Evolutionary conservation across 768 basidiomycete genomes (phyloP), one percentile per base, ranked within the genome.

Genomic region (Piloderma croceum): DNA sequence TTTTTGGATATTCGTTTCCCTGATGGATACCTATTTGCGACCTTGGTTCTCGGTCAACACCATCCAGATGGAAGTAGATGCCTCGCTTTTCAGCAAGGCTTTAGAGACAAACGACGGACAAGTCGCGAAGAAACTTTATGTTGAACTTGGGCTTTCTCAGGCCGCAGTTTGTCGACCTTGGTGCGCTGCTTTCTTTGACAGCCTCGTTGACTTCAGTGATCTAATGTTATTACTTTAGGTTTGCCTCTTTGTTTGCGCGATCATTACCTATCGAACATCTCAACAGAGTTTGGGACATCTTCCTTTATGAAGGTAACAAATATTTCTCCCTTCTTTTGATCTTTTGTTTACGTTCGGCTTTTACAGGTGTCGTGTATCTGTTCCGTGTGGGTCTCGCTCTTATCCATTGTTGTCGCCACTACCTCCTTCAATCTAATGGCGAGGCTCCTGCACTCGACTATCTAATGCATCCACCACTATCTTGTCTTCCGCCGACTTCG

Each of bases 1-100:
- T 0, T 91, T 91, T 58, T 91, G 88, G 88, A 90, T 85, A 15
- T 90, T 90, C 54, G 72, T 86, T 1, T 87, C 86, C 3, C 63
- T 90, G 47, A 91, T 91, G 88, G 86, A 90, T 49, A 73, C 76
- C 1, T 80, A 89, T 48, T 65, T 90, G n/a, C 81, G 88, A 2
- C 68, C 80, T 0, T 89, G 89, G 57, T 91, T 88, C 54, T 75
- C 81, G 25, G 52, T 70, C 3, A 71, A 62, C 36, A 63, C 70
- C 2, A 66, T 70, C 3, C 84, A 87, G 56, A 63, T 88, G 41
- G 87, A 89, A 48, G 80, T 90, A 6, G 89, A 90, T 44, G 74
- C 84, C 0, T 68, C 75, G 3, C 57, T 91, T 32, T 87, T 90
- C 49, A 70, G 70, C 41, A 77, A 76, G 24, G 81, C 79, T 2